These are phyloP conservation scores for Gossypium raimondii DNA, from an alignment of 345 rosid genomes.

Conservation along the genomic window DNA sequence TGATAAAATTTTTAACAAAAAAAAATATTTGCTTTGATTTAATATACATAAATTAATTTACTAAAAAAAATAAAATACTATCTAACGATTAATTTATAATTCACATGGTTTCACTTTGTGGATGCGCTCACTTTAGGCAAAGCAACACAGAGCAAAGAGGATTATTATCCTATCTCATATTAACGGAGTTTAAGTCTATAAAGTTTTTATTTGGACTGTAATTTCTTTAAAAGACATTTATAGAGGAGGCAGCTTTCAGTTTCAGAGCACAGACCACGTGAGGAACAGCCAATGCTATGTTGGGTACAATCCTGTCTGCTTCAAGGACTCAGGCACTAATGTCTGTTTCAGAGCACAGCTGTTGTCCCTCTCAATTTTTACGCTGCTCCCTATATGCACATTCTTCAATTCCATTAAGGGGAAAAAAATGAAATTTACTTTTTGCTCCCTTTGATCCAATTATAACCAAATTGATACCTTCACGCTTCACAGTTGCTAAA, in stretches of 20 bases:
- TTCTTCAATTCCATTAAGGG: not conserved
- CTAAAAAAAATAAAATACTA: too few relatives aligned
- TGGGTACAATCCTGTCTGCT: not conserved
- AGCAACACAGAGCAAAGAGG: not conserved
- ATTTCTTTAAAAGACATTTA: too few relatives aligned
- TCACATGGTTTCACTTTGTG: slow-evolving; percentile 21
- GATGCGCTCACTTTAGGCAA: slow-evolving; percentile 18
- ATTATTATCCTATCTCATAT: too few relatives aligned
- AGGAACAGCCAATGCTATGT: not conserved
- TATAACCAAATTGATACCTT: not conserved
- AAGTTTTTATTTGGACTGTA: too few relatives aligned
- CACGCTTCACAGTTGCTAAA: not conserved
- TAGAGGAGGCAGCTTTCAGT: too few relatives aligned
- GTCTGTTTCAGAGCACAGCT: not conserved
- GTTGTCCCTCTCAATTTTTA: not conserved
- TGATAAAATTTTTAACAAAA: too few relatives aligned
- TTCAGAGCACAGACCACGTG: not conserved
- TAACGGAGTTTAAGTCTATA: too few relatives aligned
- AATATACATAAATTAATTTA: too few relatives aligned
- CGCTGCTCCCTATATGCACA: not conserved
- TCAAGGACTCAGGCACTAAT: too few relatives aligned
- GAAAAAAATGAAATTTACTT: not conserved
- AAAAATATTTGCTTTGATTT: too few relatives aligned
- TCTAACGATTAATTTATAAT: not conserved
- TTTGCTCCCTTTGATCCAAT: not conserved